Conservation (phyloP, 805 yeast genomes). For the Millerozyma miso region DNA sequence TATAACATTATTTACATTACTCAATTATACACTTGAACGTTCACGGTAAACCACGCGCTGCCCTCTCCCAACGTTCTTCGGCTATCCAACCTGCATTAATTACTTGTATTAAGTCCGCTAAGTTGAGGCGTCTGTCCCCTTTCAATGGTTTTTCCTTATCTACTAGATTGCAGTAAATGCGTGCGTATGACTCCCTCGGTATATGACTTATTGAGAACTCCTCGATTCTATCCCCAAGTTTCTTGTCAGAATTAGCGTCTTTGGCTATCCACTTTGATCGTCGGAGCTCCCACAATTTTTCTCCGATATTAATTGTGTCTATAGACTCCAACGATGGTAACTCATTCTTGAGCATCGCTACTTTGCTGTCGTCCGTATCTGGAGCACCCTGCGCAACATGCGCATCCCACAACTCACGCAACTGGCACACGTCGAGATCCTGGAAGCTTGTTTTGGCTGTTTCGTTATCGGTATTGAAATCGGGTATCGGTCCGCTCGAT, state of each 20-base stretch:
- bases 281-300: constrained; percentile 63
- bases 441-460: constrained; percentile 12
- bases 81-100: constrained; percentile 84
- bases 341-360: background rate
- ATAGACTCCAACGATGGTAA: background rate
- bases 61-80: constrained; percentile 67
- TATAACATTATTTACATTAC: background rate
- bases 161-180: constrained; percentile 66
- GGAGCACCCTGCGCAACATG: background rate
- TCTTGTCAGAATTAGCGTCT: constrained; percentile 16
- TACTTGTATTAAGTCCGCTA: constrained; percentile 66
- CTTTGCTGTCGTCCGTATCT: constrained; percentile 12
- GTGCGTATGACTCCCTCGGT: constrained; percentile 49
- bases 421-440: constrained; percentile 22
- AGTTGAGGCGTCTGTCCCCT: constrained; percentile 56
- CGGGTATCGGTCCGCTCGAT: constrained; percentile 11
- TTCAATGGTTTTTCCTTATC: constrained; percentile 65
- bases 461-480: background rate
- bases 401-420: constrained; percentile 21
- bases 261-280: constrained; percentile 60
- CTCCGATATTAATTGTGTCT: constrained; percentile 33
- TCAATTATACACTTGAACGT: background rate
- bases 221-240: constrained; percentile 7
- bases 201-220: constrained; percentile 27
- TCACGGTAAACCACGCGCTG: constrained; percentile 36